Conservation (phyloP, 2,329 filamentous ascomycete species). For the Beauveria pseudobassiana region DNA sequence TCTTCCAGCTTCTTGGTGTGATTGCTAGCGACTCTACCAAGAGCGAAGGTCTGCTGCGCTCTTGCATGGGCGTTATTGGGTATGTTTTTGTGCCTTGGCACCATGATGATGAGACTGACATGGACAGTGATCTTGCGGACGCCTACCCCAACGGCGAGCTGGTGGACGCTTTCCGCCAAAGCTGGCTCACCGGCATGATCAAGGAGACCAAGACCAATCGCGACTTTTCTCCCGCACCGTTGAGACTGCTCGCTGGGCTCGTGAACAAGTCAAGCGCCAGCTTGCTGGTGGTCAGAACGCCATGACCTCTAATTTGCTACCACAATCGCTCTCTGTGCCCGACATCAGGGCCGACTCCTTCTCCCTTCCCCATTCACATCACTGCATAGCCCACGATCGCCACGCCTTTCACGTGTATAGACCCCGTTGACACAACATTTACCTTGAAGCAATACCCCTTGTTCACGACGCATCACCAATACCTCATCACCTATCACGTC, state of each 20-base stretch:
- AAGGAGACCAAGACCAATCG: conserved; percentile 87
- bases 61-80: conserved; percentile 97
- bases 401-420: conserved; percentile 33
- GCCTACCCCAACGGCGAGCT: conserved; percentile 89
- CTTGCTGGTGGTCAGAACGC: conserved; percentile 44
- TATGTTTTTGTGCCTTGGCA: conserved; percentile 38
- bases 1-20: conserved; percentile 78
- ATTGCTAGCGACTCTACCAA: conserved; percentile 79
- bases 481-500: conserved; percentile 16
- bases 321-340: not conserved
- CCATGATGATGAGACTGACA: conserved; percentile 27
- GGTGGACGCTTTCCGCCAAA: conserved; percentile 73
- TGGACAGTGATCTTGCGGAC: conserved; percentile 76
- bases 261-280: conserved; percentile 95
- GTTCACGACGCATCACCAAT: conserved; percentile 25
- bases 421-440: conserved; percentile 29
- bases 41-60: conserved; percentile 83
- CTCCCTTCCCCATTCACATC: conserved; percentile 1
- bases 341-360: conserved; percentile 7
- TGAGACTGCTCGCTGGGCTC: conserved; percentile 93
- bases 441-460: conserved; percentile 28
- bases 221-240: conserved; percentile 79
- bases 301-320: conserved; percentile 36
- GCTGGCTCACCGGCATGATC: conserved; percentile 85
- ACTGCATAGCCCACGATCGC: conserved; percentile 26